A percentile compares a stretch with the other conserved stretches of the same genome.
These are phyloP conservation scores for Acanthamoeba castellanii DNA, from an alignment of 208 protist genomes.

Conservation along the genomic window DNA sequence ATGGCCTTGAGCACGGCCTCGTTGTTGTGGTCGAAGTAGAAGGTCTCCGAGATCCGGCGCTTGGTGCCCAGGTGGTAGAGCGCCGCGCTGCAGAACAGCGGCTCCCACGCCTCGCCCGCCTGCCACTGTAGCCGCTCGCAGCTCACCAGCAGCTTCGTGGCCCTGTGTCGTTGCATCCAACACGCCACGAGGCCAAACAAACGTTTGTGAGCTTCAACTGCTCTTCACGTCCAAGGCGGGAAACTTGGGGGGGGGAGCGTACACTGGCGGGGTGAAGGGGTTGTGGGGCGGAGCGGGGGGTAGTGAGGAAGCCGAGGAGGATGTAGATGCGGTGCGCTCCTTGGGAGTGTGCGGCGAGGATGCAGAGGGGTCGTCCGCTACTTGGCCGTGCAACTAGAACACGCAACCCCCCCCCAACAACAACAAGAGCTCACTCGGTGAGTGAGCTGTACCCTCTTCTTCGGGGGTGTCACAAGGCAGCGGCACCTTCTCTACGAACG, in stretches of 20 bases:
- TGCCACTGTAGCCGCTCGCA: constrained; percentile 32
- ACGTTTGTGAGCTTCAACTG: background rate
- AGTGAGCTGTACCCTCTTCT: too few relatives aligned
- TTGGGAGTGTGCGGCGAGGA: too few relatives aligned
- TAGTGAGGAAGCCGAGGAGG: background rate
- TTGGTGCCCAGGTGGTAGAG: constrained; percentile 30
- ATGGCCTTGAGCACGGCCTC: background rate
- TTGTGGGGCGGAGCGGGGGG: background rate
- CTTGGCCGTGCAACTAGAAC: too few relatives aligned
- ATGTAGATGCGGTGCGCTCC: too few relatives aligned
- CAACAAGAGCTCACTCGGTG: too few relatives aligned
- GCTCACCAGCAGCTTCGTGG: constrained; percentile 50
- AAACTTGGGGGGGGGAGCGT: background rate
- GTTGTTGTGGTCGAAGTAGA: constrained; percentile 38
- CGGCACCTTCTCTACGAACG: background rate
- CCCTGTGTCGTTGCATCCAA: background rate
- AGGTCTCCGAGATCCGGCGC: constrained; percentile 43
- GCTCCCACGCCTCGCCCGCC: constrained; percentile 30
- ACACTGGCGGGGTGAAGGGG: constrained; percentile 16
- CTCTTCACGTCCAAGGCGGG: background rate
- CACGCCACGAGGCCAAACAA: too few relatives aligned
- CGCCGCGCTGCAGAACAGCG: constrained; percentile 32
- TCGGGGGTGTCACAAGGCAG: too few relatives aligned
- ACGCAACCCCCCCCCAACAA: too few relatives aligned
- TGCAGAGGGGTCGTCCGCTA: too few relatives aligned